These are phyloP conservation scores for Dissophora ornata DNA, from an alignment of 192 early-diverging fungal genomes.

Conservation along the genomic window DNA sequence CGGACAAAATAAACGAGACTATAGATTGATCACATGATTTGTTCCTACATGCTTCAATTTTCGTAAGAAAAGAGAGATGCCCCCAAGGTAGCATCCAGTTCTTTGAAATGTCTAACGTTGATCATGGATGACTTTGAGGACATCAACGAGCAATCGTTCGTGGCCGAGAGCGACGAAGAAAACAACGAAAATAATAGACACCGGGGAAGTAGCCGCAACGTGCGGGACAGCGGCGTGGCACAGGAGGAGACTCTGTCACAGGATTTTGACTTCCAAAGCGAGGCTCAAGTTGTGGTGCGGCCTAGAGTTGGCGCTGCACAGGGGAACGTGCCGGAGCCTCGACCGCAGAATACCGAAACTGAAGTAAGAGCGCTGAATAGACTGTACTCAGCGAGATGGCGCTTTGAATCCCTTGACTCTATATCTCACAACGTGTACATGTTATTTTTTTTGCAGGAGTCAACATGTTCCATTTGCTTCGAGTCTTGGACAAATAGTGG, in stretches of 20 bases:
- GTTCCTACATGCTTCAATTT: no score
- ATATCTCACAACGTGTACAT: background rate
- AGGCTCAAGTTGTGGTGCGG: constrained; percentile 13
- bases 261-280: constrained; percentile 43
- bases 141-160: constrained; percentile 10
- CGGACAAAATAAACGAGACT: background rate
- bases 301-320: constrained; percentile 8
- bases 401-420: no score
- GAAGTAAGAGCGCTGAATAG: no score
- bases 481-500: constrained; percentile 54
- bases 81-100: no score
- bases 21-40: background rate
- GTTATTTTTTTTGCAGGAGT: constrained; percentile 11
- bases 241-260: constrained; percentile 6
- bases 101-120: background rate
- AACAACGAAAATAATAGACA: background rate
- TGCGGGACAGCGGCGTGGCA: no score
- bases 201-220: background rate
- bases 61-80: no score
- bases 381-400: no score
- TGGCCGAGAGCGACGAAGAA: constrained; percentile 1
- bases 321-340: constrained; percentile 22
- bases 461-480: constrained; percentile 51
- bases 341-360: constrained; percentile 32
- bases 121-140: constrained; percentile 25